Percentiles rank a stretch among this genome's conserved stretches.
Evolutionary conservation across 2,329 filamentous ascomycete genomes (phyloP).

Genomic region (Trichoderma simmonsii): DNA sequence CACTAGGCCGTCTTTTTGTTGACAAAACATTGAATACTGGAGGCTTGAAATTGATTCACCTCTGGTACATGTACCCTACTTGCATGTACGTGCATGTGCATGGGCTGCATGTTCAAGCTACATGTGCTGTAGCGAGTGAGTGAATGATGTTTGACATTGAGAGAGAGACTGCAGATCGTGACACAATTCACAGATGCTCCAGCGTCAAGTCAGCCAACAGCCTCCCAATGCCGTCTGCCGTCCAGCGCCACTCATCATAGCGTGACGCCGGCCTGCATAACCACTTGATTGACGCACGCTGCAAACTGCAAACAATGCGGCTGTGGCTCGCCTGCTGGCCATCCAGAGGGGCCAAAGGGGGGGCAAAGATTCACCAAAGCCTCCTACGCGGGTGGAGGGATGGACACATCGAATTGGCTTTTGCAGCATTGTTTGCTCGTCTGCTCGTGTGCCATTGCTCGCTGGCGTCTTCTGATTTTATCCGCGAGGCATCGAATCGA

Average conservation of each 20-base stretch:
- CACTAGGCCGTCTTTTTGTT: neutral
- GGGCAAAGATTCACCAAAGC: neutral
- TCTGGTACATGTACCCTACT: neutral
- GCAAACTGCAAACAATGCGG: conserved; percentile 13
- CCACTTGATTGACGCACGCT: neutral
- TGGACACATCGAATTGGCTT: neutral
- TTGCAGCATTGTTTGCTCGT: neutral
- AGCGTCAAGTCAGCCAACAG: conserved; percentile 12
- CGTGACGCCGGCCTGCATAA: conserved; percentile 7
- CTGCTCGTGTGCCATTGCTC: neutral
- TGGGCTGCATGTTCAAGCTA: neutral
- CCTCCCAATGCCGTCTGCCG: neutral
- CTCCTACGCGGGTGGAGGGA: neutral
- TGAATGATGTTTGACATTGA: too few relatives aligned
- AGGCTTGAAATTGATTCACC: fast-evolving
- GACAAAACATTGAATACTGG: neutral
- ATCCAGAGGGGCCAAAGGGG: neutral
- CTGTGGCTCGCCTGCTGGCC: conserved; percentile 9
- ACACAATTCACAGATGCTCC: conserved; percentile 6
- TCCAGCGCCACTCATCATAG: conserved; percentile 5
- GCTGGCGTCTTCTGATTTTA: neutral
- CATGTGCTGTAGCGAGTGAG: too few relatives aligned
- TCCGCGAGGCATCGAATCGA: neutral
- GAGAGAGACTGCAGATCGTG: conserved; percentile 4
- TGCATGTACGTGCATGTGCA: neutral